Percentiles rank a stretch among this genome's conserved stretches.
These are phyloP conservation scores for Mitragyna speciosa DNA, from an alignment of 257 asterid species.

Conservation along the genomic window DNA sequence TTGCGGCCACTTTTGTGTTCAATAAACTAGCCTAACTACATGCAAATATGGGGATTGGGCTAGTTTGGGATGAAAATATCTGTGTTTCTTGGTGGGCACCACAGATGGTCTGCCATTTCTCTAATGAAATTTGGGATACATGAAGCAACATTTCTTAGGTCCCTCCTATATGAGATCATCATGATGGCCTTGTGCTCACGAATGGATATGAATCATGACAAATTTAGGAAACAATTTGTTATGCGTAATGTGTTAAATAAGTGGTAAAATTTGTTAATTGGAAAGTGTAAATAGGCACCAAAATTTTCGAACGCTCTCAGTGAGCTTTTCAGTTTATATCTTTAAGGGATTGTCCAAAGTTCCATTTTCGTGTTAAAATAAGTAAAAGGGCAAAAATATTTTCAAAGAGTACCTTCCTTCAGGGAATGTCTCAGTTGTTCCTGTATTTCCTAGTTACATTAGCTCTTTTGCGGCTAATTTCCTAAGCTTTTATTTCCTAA, in stretches of 20 bases:
- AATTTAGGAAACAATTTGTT: slow-evolving; percentile 26
- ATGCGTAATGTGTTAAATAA: too few relatives aligned
- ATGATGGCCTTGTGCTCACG: slow-evolving; percentile 60
- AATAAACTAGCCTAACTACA: slow-evolving; percentile 33
- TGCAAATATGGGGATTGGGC: slow-evolving; percentile 48
- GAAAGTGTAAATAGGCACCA: too few relatives aligned
- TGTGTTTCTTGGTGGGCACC: slow-evolving; percentile 22
- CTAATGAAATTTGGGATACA: slow-evolving; percentile 29
- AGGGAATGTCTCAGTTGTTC: neutral
- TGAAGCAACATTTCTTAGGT: slow-evolving; percentile 33
- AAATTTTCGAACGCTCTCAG: slow-evolving; percentile 52
- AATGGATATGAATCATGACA: slow-evolving; percentile 56
- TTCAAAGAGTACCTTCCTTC: neutral
- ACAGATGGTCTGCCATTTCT: slow-evolving; percentile 35
- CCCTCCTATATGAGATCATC: slow-evolving; percentile 31
- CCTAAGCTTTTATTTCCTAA: too few relatives aligned
- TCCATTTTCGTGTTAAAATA: slow-evolving; percentile 4
- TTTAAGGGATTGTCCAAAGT: too few relatives aligned
- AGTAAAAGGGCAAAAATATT: neutral
- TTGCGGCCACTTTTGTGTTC: slow-evolving; percentile 55
- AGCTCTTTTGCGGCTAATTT: too few relatives aligned
- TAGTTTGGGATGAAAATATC: slow-evolving; percentile 13
- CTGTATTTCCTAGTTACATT: neutral
- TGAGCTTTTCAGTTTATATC: slow-evolving; percentile 13
- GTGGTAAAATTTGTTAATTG: too few relatives aligned